These are phyloP conservation scores for Fusarium metavorans DNA, from an alignment of 2,329 filamentous ascomycete species.

Conservation along the genomic window DNA sequence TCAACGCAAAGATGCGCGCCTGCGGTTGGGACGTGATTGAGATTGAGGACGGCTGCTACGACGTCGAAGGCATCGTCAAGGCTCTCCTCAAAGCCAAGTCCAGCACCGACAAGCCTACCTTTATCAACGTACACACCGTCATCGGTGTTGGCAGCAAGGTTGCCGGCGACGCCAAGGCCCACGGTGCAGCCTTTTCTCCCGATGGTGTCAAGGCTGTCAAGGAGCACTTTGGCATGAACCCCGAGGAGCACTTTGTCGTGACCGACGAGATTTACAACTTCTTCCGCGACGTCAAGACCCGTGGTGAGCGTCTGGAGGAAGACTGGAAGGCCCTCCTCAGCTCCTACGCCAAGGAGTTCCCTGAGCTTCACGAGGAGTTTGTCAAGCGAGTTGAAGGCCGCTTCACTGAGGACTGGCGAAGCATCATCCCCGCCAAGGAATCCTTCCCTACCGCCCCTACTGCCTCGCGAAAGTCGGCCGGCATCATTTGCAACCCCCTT, in stretches of 20 bases:
- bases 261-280: slow-evolving; percentile 62
- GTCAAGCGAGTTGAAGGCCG: slow-evolving; percentile 60
- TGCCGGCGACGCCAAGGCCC: slow-evolving; percentile 65
- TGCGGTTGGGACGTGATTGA: slow-evolving; percentile 68
- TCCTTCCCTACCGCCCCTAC: slow-evolving; percentile 60
- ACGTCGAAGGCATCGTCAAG: slow-evolving; percentile 56
- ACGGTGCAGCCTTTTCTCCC: slow-evolving; percentile 68
- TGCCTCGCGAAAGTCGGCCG: slow-evolving; percentile 62
- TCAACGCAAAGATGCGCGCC: slow-evolving; percentile 69
- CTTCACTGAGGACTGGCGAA: slow-evolving; percentile 61
- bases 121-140: slow-evolving; percentile 69
- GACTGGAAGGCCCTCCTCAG: slow-evolving; percentile 60
- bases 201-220: slow-evolving; percentile 61
- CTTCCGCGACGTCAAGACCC: slow-evolving; percentile 59
- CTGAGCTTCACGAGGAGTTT: slow-evolving; percentile 64
- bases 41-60: slow-evolving; percentile 63
- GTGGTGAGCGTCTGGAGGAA: slow-evolving; percentile 58
- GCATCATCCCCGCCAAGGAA: slow-evolving; percentile 59
- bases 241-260: slow-evolving; percentile 52
- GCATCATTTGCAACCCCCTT: slow-evolving; percentile 63
- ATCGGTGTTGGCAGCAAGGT: slow-evolving; percentile 65
- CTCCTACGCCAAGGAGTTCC: slow-evolving; percentile 58
- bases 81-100: slow-evolving; percentile 59
- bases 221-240: slow-evolving; percentile 48
- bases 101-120: slow-evolving; percentile 63